Percentiles rank a stretch among this genome's conserved stretches.
These are phyloP conservation scores for Pichia occidentalis DNA, from an alignment of 805 yeast genomes.

Conservation along the genomic window DNA sequence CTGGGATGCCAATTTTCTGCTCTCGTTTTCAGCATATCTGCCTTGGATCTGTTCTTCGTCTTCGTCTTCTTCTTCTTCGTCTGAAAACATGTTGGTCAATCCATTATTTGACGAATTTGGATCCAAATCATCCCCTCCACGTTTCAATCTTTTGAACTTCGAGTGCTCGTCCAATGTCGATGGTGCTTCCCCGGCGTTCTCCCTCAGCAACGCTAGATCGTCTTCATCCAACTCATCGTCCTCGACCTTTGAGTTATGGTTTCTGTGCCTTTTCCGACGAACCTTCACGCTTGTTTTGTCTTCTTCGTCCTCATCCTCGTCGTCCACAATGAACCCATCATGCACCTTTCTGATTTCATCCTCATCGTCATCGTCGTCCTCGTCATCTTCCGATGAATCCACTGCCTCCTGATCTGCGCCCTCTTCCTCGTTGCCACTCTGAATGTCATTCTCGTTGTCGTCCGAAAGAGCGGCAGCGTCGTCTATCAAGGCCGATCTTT, in stretches of 20 bases:
- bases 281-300: conserved; percentile 31
- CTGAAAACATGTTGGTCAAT: conserved; percentile 66
- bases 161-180: conserved; percentile 31
- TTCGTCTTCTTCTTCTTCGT: conserved; percentile 33
- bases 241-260: conserved; percentile 16
- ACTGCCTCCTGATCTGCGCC: conserved; percentile 29
- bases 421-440: conserved; percentile 36
- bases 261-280: conserved; percentile 38
- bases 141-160: conserved; percentile 75
- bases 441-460: conserved; percentile 28
- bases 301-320: conserved; percentile 26
- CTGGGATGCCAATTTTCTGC: no score
- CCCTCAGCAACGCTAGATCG: conserved; percentile 86
- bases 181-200: conserved; percentile 75
- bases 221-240: conserved; percentile 81
- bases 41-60: no score
- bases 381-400: conserved; percentile 87
- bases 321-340: conserved; percentile 83
- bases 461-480: conserved; percentile 28
- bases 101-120: conserved; percentile 30
- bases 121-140: conserved; percentile 48
- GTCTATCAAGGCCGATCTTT: conserved; percentile 16
- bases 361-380: conserved; percentile 78
- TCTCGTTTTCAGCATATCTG: no score
- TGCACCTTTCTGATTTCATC: conserved; percentile 79